Evolutionary conservation across 257 asterid genomes (phyloP).

Genomic region (Nemophila menziesii): DNA sequence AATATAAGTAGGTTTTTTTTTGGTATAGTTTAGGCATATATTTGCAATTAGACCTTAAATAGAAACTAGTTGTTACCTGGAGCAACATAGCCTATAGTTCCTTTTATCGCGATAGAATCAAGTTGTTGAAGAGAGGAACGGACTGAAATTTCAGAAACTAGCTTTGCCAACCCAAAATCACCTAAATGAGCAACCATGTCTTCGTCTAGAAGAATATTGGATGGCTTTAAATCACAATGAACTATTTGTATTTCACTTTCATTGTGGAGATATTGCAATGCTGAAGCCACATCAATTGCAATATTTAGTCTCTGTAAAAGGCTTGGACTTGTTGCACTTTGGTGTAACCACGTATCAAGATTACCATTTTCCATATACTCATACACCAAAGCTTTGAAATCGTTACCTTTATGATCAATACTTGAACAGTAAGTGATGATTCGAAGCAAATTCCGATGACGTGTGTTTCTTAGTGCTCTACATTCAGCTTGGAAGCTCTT

Average conservation of each 20-base stretch:
- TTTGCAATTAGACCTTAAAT: too few relatives aligned
- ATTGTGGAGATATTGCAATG: constrained; percentile 26
- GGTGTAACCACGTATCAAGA: constrained; percentile 22
- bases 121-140: constrained; percentile 1
- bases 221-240: constrained; percentile 24
- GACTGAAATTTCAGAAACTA: constrained; percentile 7
- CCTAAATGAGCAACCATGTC: constrained; percentile 19
- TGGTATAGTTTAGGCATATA: too few relatives aligned
- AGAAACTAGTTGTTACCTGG: too few relatives aligned
- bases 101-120: constrained; percentile 19
- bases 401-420: constrained; percentile 15
- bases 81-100: constrained; percentile 36
- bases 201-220: constrained; percentile 17
- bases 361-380: constrained; percentile 25
- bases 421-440: constrained; percentile 20
- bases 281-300: constrained; percentile 23
- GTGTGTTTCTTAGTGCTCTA: constrained; percentile 16
- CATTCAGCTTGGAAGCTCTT: constrained; percentile 28
- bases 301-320: constrained; percentile 16
- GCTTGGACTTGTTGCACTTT: constrained; percentile 5
- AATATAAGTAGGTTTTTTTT: too few relatives aligned
- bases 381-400: constrained; percentile 26
- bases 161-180: constrained; percentile 29
- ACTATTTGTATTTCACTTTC: constrained; percentile 14
- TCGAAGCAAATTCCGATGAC: constrained; percentile 24